A percentile compares a stretch with the other conserved stretches of the same genome.
Evolutionary conservation across 495 filamentous ascomycete genomes (phyloP).

Genomic region (Hypomontagnella submonticulosa): DNA sequence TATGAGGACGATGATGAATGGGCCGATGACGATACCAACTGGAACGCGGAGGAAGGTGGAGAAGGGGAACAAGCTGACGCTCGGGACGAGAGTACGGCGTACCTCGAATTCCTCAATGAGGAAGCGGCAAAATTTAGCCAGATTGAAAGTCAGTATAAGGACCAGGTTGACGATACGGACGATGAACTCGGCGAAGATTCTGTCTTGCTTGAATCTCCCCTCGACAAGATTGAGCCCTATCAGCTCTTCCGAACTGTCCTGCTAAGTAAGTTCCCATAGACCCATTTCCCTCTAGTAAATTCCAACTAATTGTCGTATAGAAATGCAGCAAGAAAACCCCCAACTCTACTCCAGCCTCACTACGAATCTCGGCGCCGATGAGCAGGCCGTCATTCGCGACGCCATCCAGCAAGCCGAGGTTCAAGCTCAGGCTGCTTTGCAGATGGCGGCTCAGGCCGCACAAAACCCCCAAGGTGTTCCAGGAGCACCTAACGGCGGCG

Average conservation of each 20-base stretch:
- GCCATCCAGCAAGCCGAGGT: slow-evolving; percentile 84
- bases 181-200: slow-evolving; percentile 94
- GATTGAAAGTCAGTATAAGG: slow-evolving; percentile 45
- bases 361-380: slow-evolving; percentile 78
- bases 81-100: slow-evolving; percentile 90
- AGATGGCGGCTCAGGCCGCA: slow-evolving; percentile 40
- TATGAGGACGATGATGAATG: slow-evolving; percentile 82
- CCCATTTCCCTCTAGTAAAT: not conserved
- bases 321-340: slow-evolving; percentile 88
- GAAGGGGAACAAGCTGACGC: slow-evolving; percentile 71
- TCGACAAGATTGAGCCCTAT: slow-evolving; percentile 96
- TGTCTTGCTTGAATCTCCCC: slow-evolving; percentile 87
- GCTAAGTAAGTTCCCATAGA: slow-evolving; percentile 71
- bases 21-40: slow-evolving; percentile 74
- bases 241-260: slow-evolving; percentile 82
- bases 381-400: slow-evolving; percentile 81
- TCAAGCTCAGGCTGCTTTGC: slow-evolving; percentile 52
- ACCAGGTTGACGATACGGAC: slow-evolving; percentile 72
- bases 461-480: slow-evolving; percentile 41
- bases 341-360: slow-evolving; percentile 86
- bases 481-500: slow-evolving; percentile 39
- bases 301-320: slow-evolving; percentile 60
- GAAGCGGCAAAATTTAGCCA: slow-evolving; percentile 89
- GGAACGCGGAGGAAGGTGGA: slow-evolving; percentile 55
- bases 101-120: slow-evolving; percentile 94